Base-by-base conservation (phyloP, 169 alveolate genomes). In the Plasmodium coatneyi region DNA sequence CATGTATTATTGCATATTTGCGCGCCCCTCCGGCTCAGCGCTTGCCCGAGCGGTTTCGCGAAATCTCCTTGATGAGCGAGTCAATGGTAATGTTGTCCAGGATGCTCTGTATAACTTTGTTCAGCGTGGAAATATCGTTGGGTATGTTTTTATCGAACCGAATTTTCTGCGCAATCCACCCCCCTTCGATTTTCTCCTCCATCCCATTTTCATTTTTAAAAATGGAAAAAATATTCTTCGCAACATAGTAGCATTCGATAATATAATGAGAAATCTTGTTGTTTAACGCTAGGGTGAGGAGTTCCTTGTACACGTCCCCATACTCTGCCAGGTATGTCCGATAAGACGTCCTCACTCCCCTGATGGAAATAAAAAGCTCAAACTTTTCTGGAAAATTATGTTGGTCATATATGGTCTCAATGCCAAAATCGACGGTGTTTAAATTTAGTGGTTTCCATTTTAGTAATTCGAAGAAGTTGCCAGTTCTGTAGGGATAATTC, bases 391-490 rank as follows among this genome's bases (percentile, higher is more conserved):
- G 97, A 5, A 84, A 32, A 84, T 94, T 92, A 16, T 78, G 49
- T 22, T 92, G 82, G 71, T 96, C 97, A 83, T 95, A 96, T 32
- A 96, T 34, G n/a, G 96, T 96, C 54, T 96, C 98, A 0, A 96
- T 94, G 7, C 97, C 92, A 84, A 98, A 98, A 82, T 98, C 99
- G 1, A 98, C 98, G 1, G 99, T 97, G 74, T 98, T 98, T 80
- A 98, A 95, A 54, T 98, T 98, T 32, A 99, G 97, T 1, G 99
- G 99, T 86, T 98, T 98, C 99, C 99, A 98, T 95, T 98, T 98
- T 34, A 98, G 94, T 16, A 98, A 96, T 70, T 97, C 95, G 25
- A 94, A 93, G 84, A 99, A 98, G n/a, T 99, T 98, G 28, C 99
- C 99, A 6, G 99, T 99, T 52, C 96, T 82, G 86, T 98, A 98